Evolutionary conservation across 2,329 filamentous ascomycete genomes (phyloP).

Genomic region (Fusarium xylarioides): DNA sequence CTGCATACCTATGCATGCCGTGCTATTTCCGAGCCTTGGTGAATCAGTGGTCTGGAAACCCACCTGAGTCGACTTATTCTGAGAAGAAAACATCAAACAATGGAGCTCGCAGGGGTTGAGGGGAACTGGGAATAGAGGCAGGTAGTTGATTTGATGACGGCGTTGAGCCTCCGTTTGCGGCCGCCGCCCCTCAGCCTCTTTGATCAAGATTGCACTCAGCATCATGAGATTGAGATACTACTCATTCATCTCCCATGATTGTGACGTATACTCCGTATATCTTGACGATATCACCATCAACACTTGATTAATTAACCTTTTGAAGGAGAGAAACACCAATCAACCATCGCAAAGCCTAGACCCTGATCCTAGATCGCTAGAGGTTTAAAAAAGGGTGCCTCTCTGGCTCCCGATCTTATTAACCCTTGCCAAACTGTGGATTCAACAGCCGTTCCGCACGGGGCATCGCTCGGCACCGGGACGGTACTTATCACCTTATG

Average conservation of each 20-base stretch:
- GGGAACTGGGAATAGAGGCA: conserved; percentile 24
- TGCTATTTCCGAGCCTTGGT: conserved; percentile 36
- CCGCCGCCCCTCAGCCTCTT: neutral
- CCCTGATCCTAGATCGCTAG: neutral
- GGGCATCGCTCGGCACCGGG: conserved; percentile 37
- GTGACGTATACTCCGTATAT: neutral
- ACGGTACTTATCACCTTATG: conserved; percentile 41
- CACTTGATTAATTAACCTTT: neutral
- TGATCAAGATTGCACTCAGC: neutral
- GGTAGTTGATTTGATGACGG: conserved; percentile 4
- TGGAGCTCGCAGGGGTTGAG: conserved; percentile 9
- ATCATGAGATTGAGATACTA: neutral
- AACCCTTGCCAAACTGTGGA: conserved; percentile 13
- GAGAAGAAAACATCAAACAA: conserved; percentile 27
- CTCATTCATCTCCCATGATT: neutral
- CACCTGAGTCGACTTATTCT: conserved; percentile 19
- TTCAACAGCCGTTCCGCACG: conserved; percentile 36
- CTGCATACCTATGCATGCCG: conserved; percentile 29
- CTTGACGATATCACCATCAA: neutral
- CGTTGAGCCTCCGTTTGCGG: conserved; percentile 22
- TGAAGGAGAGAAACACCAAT: neutral
- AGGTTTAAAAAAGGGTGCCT: conserved; percentile 13
- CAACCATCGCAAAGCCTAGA: neutral
- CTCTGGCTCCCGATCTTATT: conserved; percentile 10
- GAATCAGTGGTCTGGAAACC: conserved; percentile 10